These are phyloP conservation scores for Neofusicoccum kwambonambiense DNA, from an alignment of 2,329 filamentous ascomycete genomes.

Conservation along the genomic window DNA sequence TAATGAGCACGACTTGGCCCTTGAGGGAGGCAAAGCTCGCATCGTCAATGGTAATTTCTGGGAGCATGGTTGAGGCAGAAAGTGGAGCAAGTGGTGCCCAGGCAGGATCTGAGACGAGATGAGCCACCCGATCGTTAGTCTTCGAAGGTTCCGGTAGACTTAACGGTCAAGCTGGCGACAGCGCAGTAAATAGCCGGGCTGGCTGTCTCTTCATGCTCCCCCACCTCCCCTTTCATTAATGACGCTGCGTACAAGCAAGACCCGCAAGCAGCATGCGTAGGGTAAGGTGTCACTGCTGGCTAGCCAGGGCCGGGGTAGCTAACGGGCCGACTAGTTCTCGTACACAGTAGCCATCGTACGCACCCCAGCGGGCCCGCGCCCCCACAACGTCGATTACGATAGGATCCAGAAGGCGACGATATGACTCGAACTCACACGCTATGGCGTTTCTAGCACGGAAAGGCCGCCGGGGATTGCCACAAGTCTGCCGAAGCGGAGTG, in stretches of 20 bases:
- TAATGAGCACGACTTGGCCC: slow-evolving; percentile 53
- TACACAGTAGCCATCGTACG: not conserved
- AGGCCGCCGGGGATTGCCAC: too few species aligned
- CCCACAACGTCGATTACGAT: not conserved
- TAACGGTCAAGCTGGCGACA: too few species aligned
- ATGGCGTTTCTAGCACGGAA: too few species aligned
- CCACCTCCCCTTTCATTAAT: not conserved
- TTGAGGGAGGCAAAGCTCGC: slow-evolving; percentile 44
- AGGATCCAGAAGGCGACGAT: not conserved
- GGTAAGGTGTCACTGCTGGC: not conserved
- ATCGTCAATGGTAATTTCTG: slow-evolving; percentile 48
- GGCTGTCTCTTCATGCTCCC: not conserved
- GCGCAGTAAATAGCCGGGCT: not conserved
- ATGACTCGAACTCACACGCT: not conserved
- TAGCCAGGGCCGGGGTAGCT: not conserved
- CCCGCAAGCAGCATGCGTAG: not conserved
- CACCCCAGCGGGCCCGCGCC: not conserved
- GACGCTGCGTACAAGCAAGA: not conserved
- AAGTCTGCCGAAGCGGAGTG: too few species aligned
- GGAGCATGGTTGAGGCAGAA: slow-evolving; percentile 31
- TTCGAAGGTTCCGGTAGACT: too few species aligned
- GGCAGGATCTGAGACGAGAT: too few species aligned
- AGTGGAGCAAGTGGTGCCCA: not conserved
- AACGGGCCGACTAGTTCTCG: not conserved
- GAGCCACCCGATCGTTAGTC: too few species aligned